Percentiles rank a stretch among this genome's conserved stretches.
Evolutionary conservation across 2,329 filamentous ascomycete species (phyloP).

Genomic region (Amphichorda felina): DNA sequence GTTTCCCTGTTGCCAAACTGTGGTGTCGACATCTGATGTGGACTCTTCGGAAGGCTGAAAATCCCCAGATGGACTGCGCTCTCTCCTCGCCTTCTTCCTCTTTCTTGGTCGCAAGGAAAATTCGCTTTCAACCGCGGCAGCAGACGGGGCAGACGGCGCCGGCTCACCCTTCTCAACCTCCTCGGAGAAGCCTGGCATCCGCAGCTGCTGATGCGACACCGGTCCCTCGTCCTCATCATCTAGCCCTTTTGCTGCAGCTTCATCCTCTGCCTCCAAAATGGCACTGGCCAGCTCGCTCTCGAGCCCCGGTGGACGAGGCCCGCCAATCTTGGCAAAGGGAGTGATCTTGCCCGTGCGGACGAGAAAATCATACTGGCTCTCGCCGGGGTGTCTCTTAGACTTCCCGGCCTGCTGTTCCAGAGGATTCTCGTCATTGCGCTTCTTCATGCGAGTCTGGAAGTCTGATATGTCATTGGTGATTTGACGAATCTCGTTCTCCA

Average conservation of each 20-base stretch:
- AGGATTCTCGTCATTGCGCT: slow-evolving; percentile 49
- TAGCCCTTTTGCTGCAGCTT: slow-evolving; percentile 32
- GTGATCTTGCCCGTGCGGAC: slow-evolving; percentile 97
- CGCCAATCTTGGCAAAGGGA: slow-evolving; percentile 73
- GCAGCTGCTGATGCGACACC: slow-evolving; percentile 59
- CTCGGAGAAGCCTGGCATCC: slow-evolving; percentile 57
- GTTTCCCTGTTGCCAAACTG: slow-evolving; percentile 24
- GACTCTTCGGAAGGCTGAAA: slow-evolving; percentile 22
- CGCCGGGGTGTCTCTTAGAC: slow-evolving; percentile 57
- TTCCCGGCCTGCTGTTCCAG: slow-evolving; percentile 30
- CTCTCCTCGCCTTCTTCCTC: slow-evolving; percentile 30
- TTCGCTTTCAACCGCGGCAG: slow-evolving; percentile 26
- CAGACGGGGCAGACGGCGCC: neutral
- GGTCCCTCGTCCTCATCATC: slow-evolving; percentile 31
- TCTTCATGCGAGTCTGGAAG: slow-evolving; percentile 70
- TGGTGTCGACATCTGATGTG: slow-evolving; percentile 20
- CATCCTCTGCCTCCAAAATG: slow-evolving; percentile 72
- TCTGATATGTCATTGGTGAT: slow-evolving; percentile 64
- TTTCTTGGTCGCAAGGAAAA: slow-evolving; percentile 49
- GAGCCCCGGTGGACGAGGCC: slow-evolving; percentile 46
- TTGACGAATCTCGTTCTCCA: slow-evolving; percentile 51
- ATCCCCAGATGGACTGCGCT: slow-evolving; percentile 31
- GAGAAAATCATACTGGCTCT: slow-evolving; percentile 78
- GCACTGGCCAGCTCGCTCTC: slow-evolving; percentile 64
- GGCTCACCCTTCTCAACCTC: slow-evolving; percentile 10